Evolutionary conservation across 202 grass and related monocot species (phyloP).

Genomic region (Cymbopogon flexuosus): DNA sequence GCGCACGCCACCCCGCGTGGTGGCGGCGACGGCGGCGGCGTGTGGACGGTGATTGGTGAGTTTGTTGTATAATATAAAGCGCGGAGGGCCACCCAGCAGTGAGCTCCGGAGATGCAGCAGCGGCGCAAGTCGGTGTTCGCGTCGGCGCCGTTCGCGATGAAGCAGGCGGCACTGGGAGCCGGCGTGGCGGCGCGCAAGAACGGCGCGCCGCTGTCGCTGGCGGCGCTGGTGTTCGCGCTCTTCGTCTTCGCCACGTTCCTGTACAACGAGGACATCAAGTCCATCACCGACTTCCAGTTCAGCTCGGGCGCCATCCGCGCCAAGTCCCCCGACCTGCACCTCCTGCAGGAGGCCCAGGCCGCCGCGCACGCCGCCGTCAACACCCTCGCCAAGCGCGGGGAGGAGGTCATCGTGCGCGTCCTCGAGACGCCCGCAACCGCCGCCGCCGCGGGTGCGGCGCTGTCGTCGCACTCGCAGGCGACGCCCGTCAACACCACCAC

Average conservation of each 20-base stretch:
- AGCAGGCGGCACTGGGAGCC: conserved; percentile 66
- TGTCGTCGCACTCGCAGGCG: neutral
- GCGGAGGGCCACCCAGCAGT: neutral
- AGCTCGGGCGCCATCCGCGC: conserved; percentile 39
- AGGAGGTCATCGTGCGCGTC: conserved; percentile 50
- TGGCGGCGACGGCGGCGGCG: neutral
- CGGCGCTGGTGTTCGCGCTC: conserved; percentile 56
- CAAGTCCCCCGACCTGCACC: conserved; percentile 47
- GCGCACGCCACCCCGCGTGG: conserved; percentile 10
- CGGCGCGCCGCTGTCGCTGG: conserved; percentile 66
- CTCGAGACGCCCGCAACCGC: conserved; percentile 24
- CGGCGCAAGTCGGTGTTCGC: conserved; percentile 71
- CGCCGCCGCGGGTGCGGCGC: neutral
- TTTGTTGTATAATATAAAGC: conserved; percentile 3
- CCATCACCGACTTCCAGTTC: conserved; percentile 87
- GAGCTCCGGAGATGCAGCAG: conserved; percentile 56
- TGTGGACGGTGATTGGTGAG: neutral
- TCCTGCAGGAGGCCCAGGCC: conserved; percentile 59
- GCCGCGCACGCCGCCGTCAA: conserved; percentile 47
- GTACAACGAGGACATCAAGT: conserved; percentile 96
- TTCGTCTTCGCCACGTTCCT: conserved; percentile 84
- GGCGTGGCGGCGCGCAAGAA: conserved; percentile 55
- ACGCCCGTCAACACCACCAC: too few relatives aligned
- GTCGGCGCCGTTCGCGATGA: conserved; percentile 61
- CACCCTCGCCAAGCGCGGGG: conserved; percentile 39